These are phyloP conservation scores for Fusarium hainanense DNA, from an alignment of 2,329 filamentous ascomycete species.

Conservation along the genomic window DNA sequence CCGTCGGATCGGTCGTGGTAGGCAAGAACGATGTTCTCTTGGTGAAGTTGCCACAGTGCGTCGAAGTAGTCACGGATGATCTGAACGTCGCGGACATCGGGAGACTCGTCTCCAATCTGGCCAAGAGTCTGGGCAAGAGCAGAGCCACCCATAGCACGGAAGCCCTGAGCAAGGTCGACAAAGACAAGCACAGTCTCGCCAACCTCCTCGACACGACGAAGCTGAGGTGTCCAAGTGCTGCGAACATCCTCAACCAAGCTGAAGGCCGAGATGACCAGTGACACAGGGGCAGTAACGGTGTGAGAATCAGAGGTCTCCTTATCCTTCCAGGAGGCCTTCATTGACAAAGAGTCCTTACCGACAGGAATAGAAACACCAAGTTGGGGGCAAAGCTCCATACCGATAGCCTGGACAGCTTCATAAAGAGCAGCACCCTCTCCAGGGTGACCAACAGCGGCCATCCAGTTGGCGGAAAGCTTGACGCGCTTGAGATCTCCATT, in stretches of 20 bases:
- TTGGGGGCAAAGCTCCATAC: constrained; percentile 89
- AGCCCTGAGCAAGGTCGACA: constrained; percentile 86
- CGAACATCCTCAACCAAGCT: constrained; percentile 83
- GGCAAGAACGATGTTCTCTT: constrained; percentile 76
- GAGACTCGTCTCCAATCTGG: constrained; percentile 84
- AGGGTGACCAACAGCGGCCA: constrained; percentile 93
- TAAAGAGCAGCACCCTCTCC: constrained; percentile 94
- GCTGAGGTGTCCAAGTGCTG: constrained; percentile 93
- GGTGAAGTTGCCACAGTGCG: constrained; percentile 74
- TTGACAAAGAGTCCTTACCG: constrained; percentile 97
- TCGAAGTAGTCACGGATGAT: constrained; percentile 92
- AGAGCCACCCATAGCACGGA: constrained; percentile 87
- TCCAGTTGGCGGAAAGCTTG: constrained; percentile 96
- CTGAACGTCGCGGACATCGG: constrained; percentile 85
- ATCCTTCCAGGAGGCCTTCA: constrained; percentile 97
- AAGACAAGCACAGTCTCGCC: constrained; percentile 90
- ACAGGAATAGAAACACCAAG: constrained; percentile 95
- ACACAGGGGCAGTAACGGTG: constrained; percentile 92
- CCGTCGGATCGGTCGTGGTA: constrained; percentile 97
- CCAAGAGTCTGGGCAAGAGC: constrained; percentile 90
- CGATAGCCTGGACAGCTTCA: constrained; percentile 92
- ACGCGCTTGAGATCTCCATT: constrained; percentile 78
- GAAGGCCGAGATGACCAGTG: constrained; percentile 91
- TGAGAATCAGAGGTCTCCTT: constrained; percentile 72
- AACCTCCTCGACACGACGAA: constrained; percentile 84